Conservation (phyloP, 441 rosid genomes). For the Erysimum pusillum region DNA sequence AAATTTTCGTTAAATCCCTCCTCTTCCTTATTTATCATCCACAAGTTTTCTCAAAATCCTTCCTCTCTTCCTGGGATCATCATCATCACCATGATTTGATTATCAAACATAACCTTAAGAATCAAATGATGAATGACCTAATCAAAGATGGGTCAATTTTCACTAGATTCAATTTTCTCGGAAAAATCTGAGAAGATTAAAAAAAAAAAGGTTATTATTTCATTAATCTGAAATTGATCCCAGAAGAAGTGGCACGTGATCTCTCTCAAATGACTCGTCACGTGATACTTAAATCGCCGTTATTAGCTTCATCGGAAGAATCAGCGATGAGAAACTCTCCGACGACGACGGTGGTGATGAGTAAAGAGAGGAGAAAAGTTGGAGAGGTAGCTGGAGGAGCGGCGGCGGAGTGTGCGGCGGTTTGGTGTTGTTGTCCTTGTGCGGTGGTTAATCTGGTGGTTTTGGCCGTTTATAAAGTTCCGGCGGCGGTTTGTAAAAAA, state of each 20-base stretch:
- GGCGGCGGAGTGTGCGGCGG: conserved; percentile 80
- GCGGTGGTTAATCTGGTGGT: conserved; percentile 64
- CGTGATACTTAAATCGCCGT: conserved; percentile 37
- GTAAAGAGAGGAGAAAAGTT: conserved; percentile 40
- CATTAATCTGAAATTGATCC: conserved; percentile 21
- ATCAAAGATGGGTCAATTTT: conserved; percentile 31
- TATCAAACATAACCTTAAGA: conserved; percentile 26
- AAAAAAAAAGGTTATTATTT: conserved; percentile 23
- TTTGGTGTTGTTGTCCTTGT: conserved; percentile 83
- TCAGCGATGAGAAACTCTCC: conserved; percentile 27
- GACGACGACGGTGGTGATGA: conserved; percentile 4
- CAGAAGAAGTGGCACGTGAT: background rate
- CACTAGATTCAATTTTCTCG: conserved; percentile 40
- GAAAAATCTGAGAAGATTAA: conserved; percentile 30
- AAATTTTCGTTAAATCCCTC: background rate
- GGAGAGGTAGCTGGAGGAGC: conserved; percentile 79
- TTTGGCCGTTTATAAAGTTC: conserved; percentile 67
- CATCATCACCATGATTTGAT: conserved; percentile 31
- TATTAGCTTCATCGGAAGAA: conserved; percentile 34
- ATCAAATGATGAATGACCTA: conserved; percentile 43
- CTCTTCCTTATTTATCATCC: conserved; percentile 20
- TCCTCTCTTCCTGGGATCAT: conserved; percentile 13
- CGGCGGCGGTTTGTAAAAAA: conserved; percentile 70
- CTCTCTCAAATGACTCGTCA: conserved; percentile 47
- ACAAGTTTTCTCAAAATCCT: background rate